Base-by-base conservation (phyloP, 805 yeast species). In the Huiozyma naganishii region DNA sequence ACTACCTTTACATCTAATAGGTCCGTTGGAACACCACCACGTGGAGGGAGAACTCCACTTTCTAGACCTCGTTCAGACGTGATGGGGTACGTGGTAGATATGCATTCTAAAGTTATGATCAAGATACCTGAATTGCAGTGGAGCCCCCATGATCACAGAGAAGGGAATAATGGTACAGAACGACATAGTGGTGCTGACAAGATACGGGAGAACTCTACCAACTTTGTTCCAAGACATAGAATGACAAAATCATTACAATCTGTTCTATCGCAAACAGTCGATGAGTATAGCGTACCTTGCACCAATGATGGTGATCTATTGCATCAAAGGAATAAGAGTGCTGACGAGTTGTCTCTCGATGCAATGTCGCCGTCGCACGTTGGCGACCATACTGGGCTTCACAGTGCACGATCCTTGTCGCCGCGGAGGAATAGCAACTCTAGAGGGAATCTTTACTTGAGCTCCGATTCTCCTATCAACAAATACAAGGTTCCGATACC, bases 391-490 rank as follows among this genome's bases (percentile, higher is more conserved):
- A 4, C 23, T 3, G 23, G 23, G 23, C 4, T 17, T 17, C 23
- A 17, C 23, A 17, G 23, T 17, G 23, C 23, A 17, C 23, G 23
- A 17, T 30, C 33, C 3, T 11, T 30, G 11, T 30, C 33, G 11
- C 33, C n/a, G 9, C 33, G 33, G n/a, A 11, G n/a, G n/a, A 9
- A 8, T 9, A 11, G n/a, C 5, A 6, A 11, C 13, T 8, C 23
- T 13, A 32, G 28, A 12, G 9, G 44, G 7, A 47, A 46, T 13
- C 50, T 68, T 10, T 66, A 62, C 41, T 43, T 68, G 13, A 54
- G 66, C 7, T 58, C 69, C 3, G 59, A 62, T 34, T 63, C 71
- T 0, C 64, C 68, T 6, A 45, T 67, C 35, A 68, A 66, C 46
- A 47, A 47, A 12, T 55, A 55, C 33, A 46, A 51, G 10, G 52